These are phyloP conservation scores for Ganoderma leucocontextum DNA, from an alignment of 1,284 basidiomycete species.

Conservation along the genomic window DNA sequence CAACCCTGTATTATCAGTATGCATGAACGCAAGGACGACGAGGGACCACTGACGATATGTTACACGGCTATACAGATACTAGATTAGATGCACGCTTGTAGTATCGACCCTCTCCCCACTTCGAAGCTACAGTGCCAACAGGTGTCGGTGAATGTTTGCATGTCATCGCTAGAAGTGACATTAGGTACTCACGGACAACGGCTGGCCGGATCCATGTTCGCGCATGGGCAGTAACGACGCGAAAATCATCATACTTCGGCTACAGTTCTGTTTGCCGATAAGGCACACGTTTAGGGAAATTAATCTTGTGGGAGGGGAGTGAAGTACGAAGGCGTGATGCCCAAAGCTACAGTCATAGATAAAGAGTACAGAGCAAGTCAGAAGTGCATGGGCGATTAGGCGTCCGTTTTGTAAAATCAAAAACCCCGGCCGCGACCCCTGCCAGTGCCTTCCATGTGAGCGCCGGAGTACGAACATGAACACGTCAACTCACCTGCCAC, in stretches of 20 bases:
- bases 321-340: conserved; percentile 33
- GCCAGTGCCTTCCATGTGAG: conserved; percentile 21
- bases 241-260: neutral
- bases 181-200: neutral
- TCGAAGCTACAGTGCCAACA: neutral
- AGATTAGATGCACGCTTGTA: neutral
- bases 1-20: neutral
- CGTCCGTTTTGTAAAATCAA: conserved; percentile 48
- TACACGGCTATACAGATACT: neutral
- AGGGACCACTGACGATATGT: neutral
- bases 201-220: neutral
- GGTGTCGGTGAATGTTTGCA: neutral
- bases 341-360: conserved; percentile 37
- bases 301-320: neutral
- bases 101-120: neutral
- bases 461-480: neutral
- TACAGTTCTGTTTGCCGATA: neutral
- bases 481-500: conserved; percentile 73
- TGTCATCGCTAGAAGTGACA: neutral
- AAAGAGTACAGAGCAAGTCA: conserved; percentile 34
- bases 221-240: neutral
- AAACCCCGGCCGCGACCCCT: conserved; percentile 79
- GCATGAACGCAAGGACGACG: neutral
- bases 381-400: conserved; percentile 1
- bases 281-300: neutral